These are phyloP conservation scores for Hypseocharis bilobata DNA, from an alignment of 441 rosid species.

Conservation along the genomic window DNA sequence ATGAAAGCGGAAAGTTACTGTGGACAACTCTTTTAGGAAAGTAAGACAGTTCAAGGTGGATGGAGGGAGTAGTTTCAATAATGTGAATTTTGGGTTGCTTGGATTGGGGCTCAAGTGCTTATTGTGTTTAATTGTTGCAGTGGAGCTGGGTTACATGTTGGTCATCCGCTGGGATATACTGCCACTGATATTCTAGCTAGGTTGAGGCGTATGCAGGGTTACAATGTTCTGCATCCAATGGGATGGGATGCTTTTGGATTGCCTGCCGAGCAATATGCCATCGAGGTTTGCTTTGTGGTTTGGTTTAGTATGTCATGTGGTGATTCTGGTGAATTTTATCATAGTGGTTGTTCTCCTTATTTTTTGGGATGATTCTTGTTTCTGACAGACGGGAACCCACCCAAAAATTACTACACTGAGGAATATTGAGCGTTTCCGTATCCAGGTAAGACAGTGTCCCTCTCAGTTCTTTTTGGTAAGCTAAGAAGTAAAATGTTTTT, in stretches of 20 bases:
- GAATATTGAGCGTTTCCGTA: constrained; percentile 71
- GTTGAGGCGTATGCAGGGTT: constrained; percentile 83
- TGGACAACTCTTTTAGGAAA: too few relatives aligned
- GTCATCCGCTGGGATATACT: constrained; percentile 91
- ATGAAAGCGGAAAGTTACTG: too few relatives aligned
- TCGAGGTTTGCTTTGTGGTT: constrained; percentile 42
- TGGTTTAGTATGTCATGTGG: constrained; percentile 7
- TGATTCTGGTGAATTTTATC: constrained; percentile 6
- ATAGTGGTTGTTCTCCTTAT: constrained; percentile 13
- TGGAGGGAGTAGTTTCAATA: neutral
- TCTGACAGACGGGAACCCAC: constrained; percentile 78
- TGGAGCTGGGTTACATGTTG: constrained; percentile 96
- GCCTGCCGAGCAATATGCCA: constrained; percentile 96
- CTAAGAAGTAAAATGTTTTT: neutral
- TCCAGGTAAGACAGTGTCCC: constrained; percentile 45
- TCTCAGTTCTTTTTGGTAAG: neutral
- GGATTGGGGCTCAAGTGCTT: neutral
- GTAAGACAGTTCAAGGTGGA: too few relatives aligned
- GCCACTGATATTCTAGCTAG: constrained; percentile 89
- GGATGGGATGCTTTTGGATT: constrained; percentile 99
- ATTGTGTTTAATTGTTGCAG: constrained; percentile 34
- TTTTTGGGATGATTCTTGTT: constrained; percentile 18
- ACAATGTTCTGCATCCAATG: constrained; percentile 89
- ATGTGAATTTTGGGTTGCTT: constrained; percentile 1
- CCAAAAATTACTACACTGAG: constrained; percentile 79